Base-by-base conservation (phyloP, 495 filamentous ascomycete species). In the Aspergillus nanangensis region DNA sequence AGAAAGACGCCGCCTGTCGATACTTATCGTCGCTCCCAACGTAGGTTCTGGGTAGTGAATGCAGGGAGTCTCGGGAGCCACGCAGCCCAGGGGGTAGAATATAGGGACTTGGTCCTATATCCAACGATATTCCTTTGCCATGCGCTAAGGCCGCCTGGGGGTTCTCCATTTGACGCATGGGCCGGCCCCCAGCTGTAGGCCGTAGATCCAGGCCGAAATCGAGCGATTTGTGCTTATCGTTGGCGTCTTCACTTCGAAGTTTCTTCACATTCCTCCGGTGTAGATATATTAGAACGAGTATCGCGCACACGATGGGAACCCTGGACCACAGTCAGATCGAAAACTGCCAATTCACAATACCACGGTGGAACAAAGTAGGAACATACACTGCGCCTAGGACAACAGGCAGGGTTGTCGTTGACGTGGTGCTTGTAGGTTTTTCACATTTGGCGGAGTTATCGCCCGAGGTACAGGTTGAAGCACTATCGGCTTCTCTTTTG, bases 221-320 rank as follows among this genome's bases (percentile, higher is more conserved):
- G 58, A 97, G 78, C 2, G 89, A 95, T 58, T 85, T 94, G 63
- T 94, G 87, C 53, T 88, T 86, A 60, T 96, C 92, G 48, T 87
- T 80, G 23, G 76, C 74, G 63, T 98, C 93, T 70, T 98, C 93
- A 32, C 70, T 69, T 48, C 76, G 73, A 47, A 90, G 78, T 52
- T 79, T 92, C 53, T 79, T 78, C 13, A 87, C 70, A 54, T 87
- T 84, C 60, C 86, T 75, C 11, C 87, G 80, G 56, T 95, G 90
- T 23, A 98, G 74, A 53, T 79, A 85, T 43, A 92, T 47, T 38
- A 96, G 74, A 20, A 88, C 74, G 18, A 83, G 48, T 5, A 88
- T 57, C 11, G 86, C 87, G 52, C 74, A 65, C 11, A 83, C 68
- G 32, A 96, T 63, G 1, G 93, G 91, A 36, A 96, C 83, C 35